Evolutionary conservation across 345 rosid species (phyloP), one percentile per base, ranked within the genome.

Genomic region (Tarenaya hassleriana): DNA sequence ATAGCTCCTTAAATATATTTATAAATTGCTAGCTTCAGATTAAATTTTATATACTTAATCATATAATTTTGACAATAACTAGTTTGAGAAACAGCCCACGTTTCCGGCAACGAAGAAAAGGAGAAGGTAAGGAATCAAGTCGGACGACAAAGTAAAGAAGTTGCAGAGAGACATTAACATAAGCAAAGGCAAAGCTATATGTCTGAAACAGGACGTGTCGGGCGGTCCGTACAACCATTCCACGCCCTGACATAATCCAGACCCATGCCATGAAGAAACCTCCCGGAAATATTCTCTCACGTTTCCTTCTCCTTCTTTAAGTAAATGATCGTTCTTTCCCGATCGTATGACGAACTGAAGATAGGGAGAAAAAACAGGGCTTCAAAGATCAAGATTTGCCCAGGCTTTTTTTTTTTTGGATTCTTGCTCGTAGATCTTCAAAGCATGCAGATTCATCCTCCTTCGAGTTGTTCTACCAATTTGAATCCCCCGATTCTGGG

Each of bases 181-280:
- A 66, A 59, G 65, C 70, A 66, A 66, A 66, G 70, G 60, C 65
- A 66, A 58, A 58, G 59, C 55, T 31, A 29, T 21, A 64, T 65
- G 60, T 65, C 69, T 39, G 55, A 38, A 59, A 52, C 60, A 58
- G 65, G 47, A 66, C 52, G 39, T 66, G 70, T 66, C 70, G 70
- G 65, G 38, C n/a, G 34, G 40, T 52, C 59, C 54, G 59, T 53
- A 58, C 69, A 50, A 39, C 47, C 45, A 47, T 24, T 24, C 5
- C 29, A 2, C 29, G 5, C 5, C 5, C 29, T 24, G 29, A 24
- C 29, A 24, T 24, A 2, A 24, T 5, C 29, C 29, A 2, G 5
- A 24, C 5, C 29, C 2, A 24, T 5, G 5, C 29, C 29, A 24
- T 5, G 29, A 24, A 24, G 29, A 24, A 24, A 24, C 29, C 29